phyloP scores from a whole-genome alignment of 108 stramenopile species.

The Nannochloropsis granulata region DNA sequence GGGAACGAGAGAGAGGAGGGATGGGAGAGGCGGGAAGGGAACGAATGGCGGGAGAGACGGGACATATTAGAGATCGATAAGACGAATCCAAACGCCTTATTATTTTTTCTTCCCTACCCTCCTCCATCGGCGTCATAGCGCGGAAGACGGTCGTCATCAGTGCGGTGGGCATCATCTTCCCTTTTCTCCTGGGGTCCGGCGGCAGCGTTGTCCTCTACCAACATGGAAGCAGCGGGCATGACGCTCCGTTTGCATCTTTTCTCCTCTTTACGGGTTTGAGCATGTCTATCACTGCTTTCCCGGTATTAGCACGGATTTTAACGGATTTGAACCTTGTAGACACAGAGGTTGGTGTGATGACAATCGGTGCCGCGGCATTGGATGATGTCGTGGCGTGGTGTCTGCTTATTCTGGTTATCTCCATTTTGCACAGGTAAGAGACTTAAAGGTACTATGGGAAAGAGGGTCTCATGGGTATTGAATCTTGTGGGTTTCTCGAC shows the following conservation, averaged over 20 bases:
- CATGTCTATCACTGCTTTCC: constrained; percentile 21
- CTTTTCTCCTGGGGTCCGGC: background rate
- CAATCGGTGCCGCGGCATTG: constrained; percentile 15
- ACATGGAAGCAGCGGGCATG: background rate
- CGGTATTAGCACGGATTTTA: constrained; percentile 13
- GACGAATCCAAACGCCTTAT: no score
- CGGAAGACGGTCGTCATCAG: background rate
- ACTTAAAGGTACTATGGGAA: no score
- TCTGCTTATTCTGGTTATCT: constrained; percentile 6
- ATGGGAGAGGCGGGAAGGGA: no score
- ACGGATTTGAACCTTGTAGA: constrained; percentile 10
- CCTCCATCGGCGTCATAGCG: background rate
- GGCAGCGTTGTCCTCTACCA: background rate
- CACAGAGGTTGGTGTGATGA: constrained; percentile 14
- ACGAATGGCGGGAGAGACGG: no score
- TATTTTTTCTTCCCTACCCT: no score
- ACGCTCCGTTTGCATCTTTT: background rate
- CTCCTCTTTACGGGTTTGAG: constrained; percentile 4
- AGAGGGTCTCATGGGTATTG: no score
- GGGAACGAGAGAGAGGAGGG: no score
- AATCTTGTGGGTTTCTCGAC: no score
- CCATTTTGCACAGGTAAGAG: background rate
- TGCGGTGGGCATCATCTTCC: background rate
- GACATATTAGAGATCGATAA: no score
- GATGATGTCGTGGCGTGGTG: constrained; percentile 15